Base-by-base conservation (phyloP, 2,329 filamentous ascomycete species). In the Neoascochyta sp. region DNA sequence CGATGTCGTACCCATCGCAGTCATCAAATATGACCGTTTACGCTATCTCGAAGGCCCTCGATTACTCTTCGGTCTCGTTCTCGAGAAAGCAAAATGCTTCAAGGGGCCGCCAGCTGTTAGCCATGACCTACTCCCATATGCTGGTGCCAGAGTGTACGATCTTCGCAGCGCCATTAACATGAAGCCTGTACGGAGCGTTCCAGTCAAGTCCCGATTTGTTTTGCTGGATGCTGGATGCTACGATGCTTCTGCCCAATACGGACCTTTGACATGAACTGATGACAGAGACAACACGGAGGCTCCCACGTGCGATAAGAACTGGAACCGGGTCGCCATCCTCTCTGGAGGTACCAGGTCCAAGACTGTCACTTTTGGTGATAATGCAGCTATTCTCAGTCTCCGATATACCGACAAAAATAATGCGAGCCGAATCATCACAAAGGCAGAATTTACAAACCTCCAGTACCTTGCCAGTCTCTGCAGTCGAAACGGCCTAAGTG, bases 1-100 rank as follows among this genome's bases (percentile, higher is more conserved):
- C 20, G 34, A 42, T 12, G 33, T 60, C 16, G 45, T 63, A 9
- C 58, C 54, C 7, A 34, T 42, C 6, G 42, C 40, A 4, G 39
- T 62, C 7, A 45, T 64, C 16, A 41, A 47, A 4, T 44, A 36
- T 6, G 41, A 58, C 27, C 21, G 35, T 3, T 20, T 37, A 14
- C 48, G 62, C 9, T 29, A 56, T 5, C 54, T 64, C 13, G 60
- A 64, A 39, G 59, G 54, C 5, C 39, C 56, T 18, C 50, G 60
- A 6, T 41, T 64, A 4, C 41, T 65, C 12, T 54, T 63, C 29
- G 60, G 59, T n/a, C 52, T 62, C 20, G 39, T 63, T 12, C 36
- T 62, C 3, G 58, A 62, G 32, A 62, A 58, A 34, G 56, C 50
- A 14, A 52, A 48, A 20, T 38, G 51, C 13, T 20, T 51, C 8